Evolutionary conservation across 352 stramenopile species (phyloP).

Genomic region (Pythium sukuiense): DNA sequence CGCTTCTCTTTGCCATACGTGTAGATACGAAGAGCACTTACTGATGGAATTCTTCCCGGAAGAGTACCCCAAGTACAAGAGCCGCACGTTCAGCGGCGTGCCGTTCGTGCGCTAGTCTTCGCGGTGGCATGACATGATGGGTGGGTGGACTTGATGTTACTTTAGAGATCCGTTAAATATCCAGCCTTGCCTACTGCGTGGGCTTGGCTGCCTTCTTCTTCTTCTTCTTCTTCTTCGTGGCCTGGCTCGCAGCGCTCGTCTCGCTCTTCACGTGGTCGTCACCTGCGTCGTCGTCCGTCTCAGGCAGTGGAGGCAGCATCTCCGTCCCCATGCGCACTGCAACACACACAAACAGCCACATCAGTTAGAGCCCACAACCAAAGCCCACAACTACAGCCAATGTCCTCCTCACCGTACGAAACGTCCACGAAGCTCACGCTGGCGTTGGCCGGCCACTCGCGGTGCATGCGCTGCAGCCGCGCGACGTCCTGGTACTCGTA

Average conservation of each 20-base stretch:
- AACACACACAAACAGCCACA: slow-evolving; percentile 1
- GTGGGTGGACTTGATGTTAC: neutral
- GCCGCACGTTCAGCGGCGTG: slow-evolving; percentile 90
- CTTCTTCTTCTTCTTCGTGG: slow-evolving; percentile 31
- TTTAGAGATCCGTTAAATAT: slow-evolving; percentile 5
- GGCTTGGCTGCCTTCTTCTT: slow-evolving; percentile 54
- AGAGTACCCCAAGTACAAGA: slow-evolving; percentile 91
- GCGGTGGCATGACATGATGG: neutral
- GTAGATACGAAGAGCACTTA: slow-evolving; percentile 91
- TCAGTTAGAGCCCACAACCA: neutral
- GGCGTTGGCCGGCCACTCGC: slow-evolving; percentile 44
- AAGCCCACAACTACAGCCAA: no score
- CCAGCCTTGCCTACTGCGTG: neutral
- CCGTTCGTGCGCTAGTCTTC: slow-evolving; percentile 74
- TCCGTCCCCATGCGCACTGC: slow-evolving; percentile 34
- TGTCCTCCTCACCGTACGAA: slow-evolving; percentile 42
- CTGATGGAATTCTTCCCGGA: slow-evolving; percentile 91
- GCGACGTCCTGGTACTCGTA: slow-evolving; percentile 53
- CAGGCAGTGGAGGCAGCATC: slow-evolving; percentile 31
- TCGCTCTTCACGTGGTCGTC: slow-evolving; percentile 3
- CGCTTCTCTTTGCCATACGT: neutral
- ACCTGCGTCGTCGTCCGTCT: neutral
- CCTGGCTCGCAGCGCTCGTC: neutral
- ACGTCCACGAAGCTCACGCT: slow-evolving; percentile 45
- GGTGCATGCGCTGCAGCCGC: slow-evolving; percentile 38